Evolutionary conservation across 257 asterid species (phyloP).

Genomic region (Misopates orontium): DNA sequence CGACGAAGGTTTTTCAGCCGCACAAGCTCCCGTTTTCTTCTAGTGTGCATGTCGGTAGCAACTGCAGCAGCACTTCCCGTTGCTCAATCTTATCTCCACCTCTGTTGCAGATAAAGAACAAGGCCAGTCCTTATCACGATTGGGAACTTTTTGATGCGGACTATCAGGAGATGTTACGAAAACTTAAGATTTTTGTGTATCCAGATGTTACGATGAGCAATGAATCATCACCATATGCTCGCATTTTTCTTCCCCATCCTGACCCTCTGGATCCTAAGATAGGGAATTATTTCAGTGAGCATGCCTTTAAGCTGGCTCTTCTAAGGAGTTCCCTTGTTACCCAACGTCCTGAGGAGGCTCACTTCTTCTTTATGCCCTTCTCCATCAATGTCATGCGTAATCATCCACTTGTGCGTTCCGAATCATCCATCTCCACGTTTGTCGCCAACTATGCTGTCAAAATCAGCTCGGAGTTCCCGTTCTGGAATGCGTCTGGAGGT

Average conservation of each 20-base stretch:
- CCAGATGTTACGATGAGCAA: slow-evolving; percentile 41
- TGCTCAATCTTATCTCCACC: slow-evolving; percentile 9
- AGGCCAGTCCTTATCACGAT: slow-evolving; percentile 52
- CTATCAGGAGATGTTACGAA: slow-evolving; percentile 54
- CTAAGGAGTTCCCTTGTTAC: slow-evolving; percentile 52
- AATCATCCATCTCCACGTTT: slow-evolving; percentile 51
- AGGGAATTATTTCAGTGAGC: slow-evolving; percentile 86
- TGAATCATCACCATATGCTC: slow-evolving; percentile 39
- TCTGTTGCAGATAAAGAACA: neutral
- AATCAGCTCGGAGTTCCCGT: slow-evolving; percentile 47
- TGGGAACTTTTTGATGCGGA: slow-evolving; percentile 61
- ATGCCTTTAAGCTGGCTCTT: slow-evolving; percentile 74
- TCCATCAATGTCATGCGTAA: slow-evolving; percentile 75
- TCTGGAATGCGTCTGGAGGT: slow-evolving; percentile 80
- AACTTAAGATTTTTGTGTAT: slow-evolving; percentile 59
- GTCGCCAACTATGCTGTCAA: slow-evolving; percentile 52
- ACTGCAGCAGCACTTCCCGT: slow-evolving; percentile 9
- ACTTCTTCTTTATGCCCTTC: slow-evolving; percentile 76
- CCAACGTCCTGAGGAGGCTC: slow-evolving; percentile 47
- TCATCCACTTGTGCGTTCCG: slow-evolving; percentile 55
- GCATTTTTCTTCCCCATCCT: slow-evolving; percentile 55
- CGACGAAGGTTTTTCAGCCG: neutral
- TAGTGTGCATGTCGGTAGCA: neutral
- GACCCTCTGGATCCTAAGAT: slow-evolving; percentile 51
- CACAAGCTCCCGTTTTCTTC: slow-evolving; percentile 11